phyloP scores from a whole-genome alignment of 2,329 filamentous ascomycete species.

The Sporothrix mexicana region DNA sequence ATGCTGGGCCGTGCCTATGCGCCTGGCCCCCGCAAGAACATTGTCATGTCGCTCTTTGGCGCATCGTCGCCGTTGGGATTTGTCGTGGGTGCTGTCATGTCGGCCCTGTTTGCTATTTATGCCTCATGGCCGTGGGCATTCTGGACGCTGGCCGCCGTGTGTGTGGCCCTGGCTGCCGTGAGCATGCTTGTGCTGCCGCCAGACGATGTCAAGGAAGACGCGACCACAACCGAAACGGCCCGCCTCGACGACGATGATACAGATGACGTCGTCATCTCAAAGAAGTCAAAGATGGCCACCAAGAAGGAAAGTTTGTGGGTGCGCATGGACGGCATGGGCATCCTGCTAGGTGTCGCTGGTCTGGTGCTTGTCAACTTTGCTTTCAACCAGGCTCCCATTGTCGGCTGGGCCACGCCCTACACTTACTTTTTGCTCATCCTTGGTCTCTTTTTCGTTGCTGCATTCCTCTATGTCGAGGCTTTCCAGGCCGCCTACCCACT shows the following conservation, averaged over 20 bases:
- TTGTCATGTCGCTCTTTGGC: slow-evolving; percentile 62
- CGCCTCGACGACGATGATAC: slow-evolving; percentile 28
- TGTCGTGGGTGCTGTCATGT: slow-evolving; percentile 51
- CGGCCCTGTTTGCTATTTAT: slow-evolving; percentile 48
- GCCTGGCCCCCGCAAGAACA: slow-evolving; percentile 62
- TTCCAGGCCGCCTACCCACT: slow-evolving; percentile 51
- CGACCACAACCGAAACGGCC: slow-evolving; percentile 9
- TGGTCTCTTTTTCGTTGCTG: slow-evolving; percentile 54
- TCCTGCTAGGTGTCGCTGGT: slow-evolving; percentile 52
- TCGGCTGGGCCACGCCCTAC: slow-evolving; percentile 59
- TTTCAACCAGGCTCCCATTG: slow-evolving; percentile 63
- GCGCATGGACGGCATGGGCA: slow-evolving; percentile 41
- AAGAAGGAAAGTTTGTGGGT: slow-evolving; percentile 39
- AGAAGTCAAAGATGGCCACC: slow-evolving; percentile 1
- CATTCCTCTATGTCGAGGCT: slow-evolving; percentile 59
- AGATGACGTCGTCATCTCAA: slow-evolving; percentile 24
- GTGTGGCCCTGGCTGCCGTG: slow-evolving; percentile 38
- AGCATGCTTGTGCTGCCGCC: slow-evolving; percentile 40
- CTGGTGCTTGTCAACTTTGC: slow-evolving; percentile 63
- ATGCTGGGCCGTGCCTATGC: slow-evolving; percentile 64
- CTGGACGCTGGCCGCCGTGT: slow-evolving; percentile 46
- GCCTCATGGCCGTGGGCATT: slow-evolving; percentile 58
- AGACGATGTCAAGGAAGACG: slow-evolving; percentile 17
- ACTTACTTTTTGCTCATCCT: slow-evolving; percentile 58
- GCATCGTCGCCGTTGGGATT: slow-evolving; percentile 55